These are phyloP conservation scores for Naganishia kalamii DNA, from an alignment of 768 basidiomycete genomes.

Conservation along the genomic window DNA sequence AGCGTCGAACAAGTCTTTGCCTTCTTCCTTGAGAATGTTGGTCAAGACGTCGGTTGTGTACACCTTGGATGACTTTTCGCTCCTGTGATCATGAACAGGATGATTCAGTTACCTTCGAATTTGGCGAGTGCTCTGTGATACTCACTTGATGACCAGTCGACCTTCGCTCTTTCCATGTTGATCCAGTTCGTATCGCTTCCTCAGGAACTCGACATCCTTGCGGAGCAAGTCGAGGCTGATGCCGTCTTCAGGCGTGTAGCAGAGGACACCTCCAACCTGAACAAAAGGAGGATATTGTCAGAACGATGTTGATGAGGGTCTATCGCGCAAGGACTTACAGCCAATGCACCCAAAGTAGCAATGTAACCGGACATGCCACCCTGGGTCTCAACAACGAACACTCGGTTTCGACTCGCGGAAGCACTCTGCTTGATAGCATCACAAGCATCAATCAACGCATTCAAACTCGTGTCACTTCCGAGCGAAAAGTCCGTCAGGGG, in stretches of 20 bases:
- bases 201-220: slow-evolving; percentile 80
- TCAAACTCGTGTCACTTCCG: slow-evolving; percentile 94
- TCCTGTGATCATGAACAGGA: slow-evolving; percentile 51
- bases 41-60: slow-evolving; percentile 89
- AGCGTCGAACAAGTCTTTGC: slow-evolving; percentile 83
- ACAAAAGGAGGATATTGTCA: not conserved
- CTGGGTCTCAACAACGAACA: slow-evolving; percentile 97
- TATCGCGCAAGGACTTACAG: slow-evolving; percentile 54
- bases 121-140: slow-evolving; percentile 4
- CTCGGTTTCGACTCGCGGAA: slow-evolving; percentile 86
- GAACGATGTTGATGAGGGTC: not conserved
- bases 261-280: slow-evolving; percentile 81
- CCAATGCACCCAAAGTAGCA: slow-evolving; percentile 88
- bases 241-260: slow-evolving; percentile 89
- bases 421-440: slow-evolving; percentile 99
- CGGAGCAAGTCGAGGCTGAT: slow-evolving; percentile 75
- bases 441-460: slow-evolving; percentile 92
- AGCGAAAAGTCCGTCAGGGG: slow-evolving; percentile 93
- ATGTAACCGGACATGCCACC: slow-evolving; percentile 95
- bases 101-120: not conserved
- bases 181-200: slow-evolving; percentile 75
- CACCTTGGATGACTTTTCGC: slow-evolving; percentile 75
- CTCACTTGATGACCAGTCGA: slow-evolving; percentile 81
- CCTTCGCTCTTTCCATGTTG: slow-evolving; percentile 85
- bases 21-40: slow-evolving; percentile 92